Percentiles rank a stretch among this genome's conserved stretches.
Evolutionary conservation across 768 basidiomycete species (phyloP).

Genomic region (Auricularia auricula-judae): DNA sequence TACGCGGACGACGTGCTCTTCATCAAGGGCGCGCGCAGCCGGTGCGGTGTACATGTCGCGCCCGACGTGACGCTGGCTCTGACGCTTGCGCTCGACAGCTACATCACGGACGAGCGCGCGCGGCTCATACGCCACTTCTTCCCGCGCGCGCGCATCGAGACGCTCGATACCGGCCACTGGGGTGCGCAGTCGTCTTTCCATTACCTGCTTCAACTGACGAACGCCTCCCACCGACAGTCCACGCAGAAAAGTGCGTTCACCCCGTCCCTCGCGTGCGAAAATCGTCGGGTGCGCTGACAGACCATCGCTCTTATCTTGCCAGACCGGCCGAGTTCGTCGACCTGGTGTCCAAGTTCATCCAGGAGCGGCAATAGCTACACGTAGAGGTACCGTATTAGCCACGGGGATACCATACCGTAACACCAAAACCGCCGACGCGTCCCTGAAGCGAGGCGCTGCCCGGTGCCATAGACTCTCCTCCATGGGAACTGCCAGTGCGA

Average conservation of each 20-base stretch:
- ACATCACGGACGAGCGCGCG: constrained; percentile 64
- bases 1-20: constrained; percentile 53
- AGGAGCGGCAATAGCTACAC: neutral
- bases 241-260: constrained; percentile 54
- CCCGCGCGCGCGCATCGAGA: constrained; percentile 51
- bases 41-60: constrained; percentile 27
- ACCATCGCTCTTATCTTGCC: neutral
- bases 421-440: no score
- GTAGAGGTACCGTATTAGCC: no score
- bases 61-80: neutral
- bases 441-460: no score
- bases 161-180: constrained; percentile 78
- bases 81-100: constrained; percentile 28
- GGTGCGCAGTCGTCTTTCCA: constrained; percentile 32
- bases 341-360: neutral
- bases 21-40: constrained; percentile 70
- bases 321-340: neutral
- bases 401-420: no score
- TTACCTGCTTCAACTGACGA: neutral
- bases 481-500: no score
- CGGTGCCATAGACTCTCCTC: no score
- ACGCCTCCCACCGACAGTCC: constrained; percentile 35
- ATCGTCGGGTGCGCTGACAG: no score
- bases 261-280: neutral
- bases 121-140: constrained; percentile 57